These are phyloP conservation scores for Lyophyllum semitale DNA, from an alignment of 768 basidiomycete species.

Conservation along the genomic window DNA sequence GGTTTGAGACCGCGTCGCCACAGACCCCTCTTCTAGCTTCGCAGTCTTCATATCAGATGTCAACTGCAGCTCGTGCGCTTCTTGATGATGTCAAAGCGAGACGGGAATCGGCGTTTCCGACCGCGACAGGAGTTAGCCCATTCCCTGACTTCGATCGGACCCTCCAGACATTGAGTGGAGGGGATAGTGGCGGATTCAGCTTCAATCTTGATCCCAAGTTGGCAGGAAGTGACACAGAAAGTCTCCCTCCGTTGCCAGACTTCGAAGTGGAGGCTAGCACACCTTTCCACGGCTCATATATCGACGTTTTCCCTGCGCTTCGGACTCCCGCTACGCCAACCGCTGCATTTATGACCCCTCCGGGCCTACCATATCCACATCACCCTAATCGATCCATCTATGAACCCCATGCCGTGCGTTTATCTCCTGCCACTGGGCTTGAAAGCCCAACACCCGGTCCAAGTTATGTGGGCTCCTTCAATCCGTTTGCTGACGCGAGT, in stretches of 20 bases:
- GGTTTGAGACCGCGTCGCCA: conserved; percentile 50
- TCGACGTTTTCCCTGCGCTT: conserved; percentile 71
- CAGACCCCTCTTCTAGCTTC: conserved; percentile 54
- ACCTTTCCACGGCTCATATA: conserved; percentile 67
- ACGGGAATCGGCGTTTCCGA: conserved; percentile 55
- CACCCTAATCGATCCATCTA: conserved; percentile 54
- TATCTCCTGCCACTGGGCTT: conserved; percentile 32
- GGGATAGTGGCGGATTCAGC: conserved; percentile 74
- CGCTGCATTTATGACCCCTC: conserved; percentile 46
- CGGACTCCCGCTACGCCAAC: conserved; percentile 35
- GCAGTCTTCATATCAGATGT: conserved; percentile 80
- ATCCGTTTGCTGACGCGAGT: conserved; percentile 70
- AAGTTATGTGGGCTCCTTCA: conserved; percentile 74
- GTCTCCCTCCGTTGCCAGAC: conserved; percentile 44
- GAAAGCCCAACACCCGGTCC: conserved; percentile 50
- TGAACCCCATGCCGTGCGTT: conserved; percentile 47
- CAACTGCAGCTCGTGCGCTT: conserved; percentile 79
- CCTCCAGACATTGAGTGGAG: conserved; percentile 67
- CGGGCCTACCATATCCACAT: conserved; percentile 54
- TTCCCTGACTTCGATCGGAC: conserved; percentile 93
- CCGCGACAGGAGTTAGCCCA: conserved; percentile 50
- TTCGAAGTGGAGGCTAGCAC: conserved; percentile 52
- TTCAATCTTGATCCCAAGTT: conserved; percentile 86
- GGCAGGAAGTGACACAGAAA: conserved; percentile 47
- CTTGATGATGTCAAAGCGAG: conserved; percentile 82